phyloP scores from a whole-genome alignment of 352 stramenopile species.

The Globisporangium parvum region DNA sequence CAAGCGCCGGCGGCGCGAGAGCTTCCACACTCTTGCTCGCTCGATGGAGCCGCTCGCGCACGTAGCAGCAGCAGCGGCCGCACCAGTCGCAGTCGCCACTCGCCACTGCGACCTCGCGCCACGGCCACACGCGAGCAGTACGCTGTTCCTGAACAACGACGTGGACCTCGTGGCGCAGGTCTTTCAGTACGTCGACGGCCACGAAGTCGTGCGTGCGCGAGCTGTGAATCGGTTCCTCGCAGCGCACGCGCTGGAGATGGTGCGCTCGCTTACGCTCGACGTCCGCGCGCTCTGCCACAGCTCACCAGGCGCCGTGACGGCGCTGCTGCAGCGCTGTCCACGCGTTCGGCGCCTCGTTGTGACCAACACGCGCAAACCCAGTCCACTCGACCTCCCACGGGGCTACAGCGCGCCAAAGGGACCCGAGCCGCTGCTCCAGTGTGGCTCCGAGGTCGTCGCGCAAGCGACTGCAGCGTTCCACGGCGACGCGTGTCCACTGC shows the following conservation, averaged over 20 bases:
- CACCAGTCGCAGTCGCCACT: not conserved
- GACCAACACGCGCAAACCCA: constrained; percentile 36
- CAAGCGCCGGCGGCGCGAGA: constrained; percentile 2
- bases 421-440: constrained; percentile 22
- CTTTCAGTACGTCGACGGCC: constrained; percentile 47
- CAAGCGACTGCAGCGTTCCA: constrained; percentile 31
- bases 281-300: not conserved
- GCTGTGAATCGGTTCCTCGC: constrained; percentile 49
- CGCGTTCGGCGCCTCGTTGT: constrained; percentile 40
- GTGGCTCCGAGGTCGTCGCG: constrained; percentile 31
- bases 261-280: constrained; percentile 42
- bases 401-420: constrained; percentile 2
- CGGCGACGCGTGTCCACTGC: constrained; percentile 25
- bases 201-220: constrained; percentile 35
- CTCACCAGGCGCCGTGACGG: constrained; percentile 4
- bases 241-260: constrained; percentile 34
- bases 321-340: constrained; percentile 31
- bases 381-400: constrained; percentile 5
- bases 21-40: not conserved
- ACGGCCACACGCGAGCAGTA: not conserved
- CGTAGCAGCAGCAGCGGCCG: not conserved
- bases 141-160: constrained; percentile 43
- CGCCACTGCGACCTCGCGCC: not conserved
- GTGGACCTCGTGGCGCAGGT: constrained; percentile 49
- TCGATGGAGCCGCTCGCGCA: not conserved